Base-by-base conservation (phyloP, 169 alveolate genomes). In the Plasmodium berghei region DNA sequence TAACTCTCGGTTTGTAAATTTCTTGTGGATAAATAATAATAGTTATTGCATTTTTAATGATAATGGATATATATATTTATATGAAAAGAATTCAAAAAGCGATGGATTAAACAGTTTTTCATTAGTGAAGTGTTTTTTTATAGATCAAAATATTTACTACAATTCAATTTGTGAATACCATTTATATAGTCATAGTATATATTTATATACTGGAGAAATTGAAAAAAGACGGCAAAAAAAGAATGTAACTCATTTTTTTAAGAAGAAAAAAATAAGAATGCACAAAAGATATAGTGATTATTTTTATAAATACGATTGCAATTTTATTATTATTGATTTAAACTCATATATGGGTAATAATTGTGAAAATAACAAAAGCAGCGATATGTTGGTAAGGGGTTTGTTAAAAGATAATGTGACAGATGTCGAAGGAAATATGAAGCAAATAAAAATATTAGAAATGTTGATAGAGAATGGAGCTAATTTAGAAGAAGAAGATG, bases 91-190 rank as follows among this genome's bases (percentile, higher is more conserved):
- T 55, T 58, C 59, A 9, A 80, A 80, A 61, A 80, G 48, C 42
- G 83, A 80, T 66, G 74, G 90, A 2, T 20, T 67, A 12, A 66
- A 80, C 26, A 69, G 83, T 16, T 80, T 80, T 55, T 80, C 83
- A 0, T 45, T 80, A 18, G 48, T 67, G 9, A 80, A 66, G 22
- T 52, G 71, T 2, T 80, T 80, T 80, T 80, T 48, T 71, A 70
- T 80, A 58, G 42, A 80, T 42, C 90, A 80, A 46, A 14, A 24
- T 18, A 80, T 80, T 28, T 80, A 66, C 28, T 80, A 54, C 22
- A 80, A 80, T 46, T 80, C 90, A 3, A 80, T 80, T 52, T 80
- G 90, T 40, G 90, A 80, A 34, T 80, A 80, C 28, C 90, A 80
- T 55, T 40, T 80, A 72, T 80, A 80, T 54, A 80, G 90, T 67